Percentiles rank a stretch among this genome's conserved stretches.
Evolutionary conservation across 2,329 filamentous ascomycete species (phyloP).

Genomic region (Parastagonospora nodorum): DNA sequence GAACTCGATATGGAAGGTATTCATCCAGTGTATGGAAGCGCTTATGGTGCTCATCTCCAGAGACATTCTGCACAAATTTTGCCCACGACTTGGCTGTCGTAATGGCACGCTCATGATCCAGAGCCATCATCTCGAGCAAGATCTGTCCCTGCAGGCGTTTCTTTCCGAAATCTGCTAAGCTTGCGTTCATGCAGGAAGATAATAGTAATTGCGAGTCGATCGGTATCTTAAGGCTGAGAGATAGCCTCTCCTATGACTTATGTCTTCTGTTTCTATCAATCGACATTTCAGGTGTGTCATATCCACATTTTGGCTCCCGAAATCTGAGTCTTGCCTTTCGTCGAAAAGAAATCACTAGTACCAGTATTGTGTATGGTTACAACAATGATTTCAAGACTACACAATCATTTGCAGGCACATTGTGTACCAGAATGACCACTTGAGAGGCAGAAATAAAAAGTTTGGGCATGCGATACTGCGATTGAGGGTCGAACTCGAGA

Average conservation of each 20-base stretch:
- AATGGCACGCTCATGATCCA: slow-evolving; percentile 18
- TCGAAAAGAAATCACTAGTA: too few relatives aligned
- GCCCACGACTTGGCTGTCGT: slow-evolving; percentile 21
- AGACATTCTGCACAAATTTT: slow-evolving; percentile 12
- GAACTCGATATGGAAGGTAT: slow-evolving; percentile 19
- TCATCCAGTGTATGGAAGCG: slow-evolving; percentile 17
- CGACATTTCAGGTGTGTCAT: too few relatives aligned
- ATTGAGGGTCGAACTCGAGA: not conserved
- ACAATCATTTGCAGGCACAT: not conserved
- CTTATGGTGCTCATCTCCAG: slow-evolving; percentile 1
- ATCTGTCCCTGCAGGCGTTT: slow-evolving; percentile 20
- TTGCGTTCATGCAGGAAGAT: too few relatives aligned
- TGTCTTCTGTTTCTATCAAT: too few relatives aligned
- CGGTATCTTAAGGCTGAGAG: too few relatives aligned
- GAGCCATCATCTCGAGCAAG: slow-evolving; percentile 14
- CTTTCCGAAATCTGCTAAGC: not conserved
- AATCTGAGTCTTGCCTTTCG: too few relatives aligned
- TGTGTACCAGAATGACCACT: not conserved
- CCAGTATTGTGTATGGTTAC: too few relatives aligned
- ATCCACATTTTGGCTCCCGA: too few relatives aligned
- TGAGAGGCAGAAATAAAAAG: not conserved
- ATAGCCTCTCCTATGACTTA: too few relatives aligned
- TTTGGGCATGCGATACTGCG: not conserved
- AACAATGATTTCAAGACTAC: too few relatives aligned
- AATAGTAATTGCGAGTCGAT: too few relatives aligned